Evolutionary conservation across 2,329 filamentous ascomycete species (phyloP).

Genomic region (Fusarium nisikadoi): DNA sequence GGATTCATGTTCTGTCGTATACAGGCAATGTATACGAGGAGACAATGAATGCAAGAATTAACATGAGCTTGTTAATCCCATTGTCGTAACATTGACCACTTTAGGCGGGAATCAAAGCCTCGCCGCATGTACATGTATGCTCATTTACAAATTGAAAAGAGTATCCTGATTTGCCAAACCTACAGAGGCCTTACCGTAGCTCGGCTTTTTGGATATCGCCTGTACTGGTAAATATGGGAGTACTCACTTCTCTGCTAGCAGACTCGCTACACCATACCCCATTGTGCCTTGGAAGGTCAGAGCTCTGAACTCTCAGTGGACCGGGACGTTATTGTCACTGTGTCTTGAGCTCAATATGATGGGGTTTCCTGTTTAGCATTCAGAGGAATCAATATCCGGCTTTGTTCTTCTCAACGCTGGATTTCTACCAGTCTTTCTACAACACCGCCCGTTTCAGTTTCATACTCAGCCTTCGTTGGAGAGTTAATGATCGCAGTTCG

Average conservation of each 20-base stretch:
- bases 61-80: neutral
- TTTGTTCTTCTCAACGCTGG: neutral
- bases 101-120: neutral
- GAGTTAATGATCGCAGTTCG: neutral
- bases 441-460: no score
- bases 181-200: no score
- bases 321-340: neutral
- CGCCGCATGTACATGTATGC: neutral
- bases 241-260: neutral
- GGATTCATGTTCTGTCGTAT: neutral
- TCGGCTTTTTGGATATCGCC: no score
- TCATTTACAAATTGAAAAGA: slow-evolving; percentile 6
- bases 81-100: neutral
- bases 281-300: neutral
- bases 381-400: neutral
- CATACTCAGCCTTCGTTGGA: neutral
- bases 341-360: neutral
- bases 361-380: neutral
- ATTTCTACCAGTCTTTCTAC: neutral
- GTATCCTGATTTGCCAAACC: slow-evolving; percentile 5
- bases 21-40: neutral
- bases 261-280: neutral
- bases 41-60: neutral
- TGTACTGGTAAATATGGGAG: neutral
- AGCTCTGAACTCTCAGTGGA: neutral